Evolutionary conservation across 2,329 filamentous ascomycete genomes (phyloP), one percentile per base, ranked within the genome.

Genomic region (Metarhizium sp.): DNA sequence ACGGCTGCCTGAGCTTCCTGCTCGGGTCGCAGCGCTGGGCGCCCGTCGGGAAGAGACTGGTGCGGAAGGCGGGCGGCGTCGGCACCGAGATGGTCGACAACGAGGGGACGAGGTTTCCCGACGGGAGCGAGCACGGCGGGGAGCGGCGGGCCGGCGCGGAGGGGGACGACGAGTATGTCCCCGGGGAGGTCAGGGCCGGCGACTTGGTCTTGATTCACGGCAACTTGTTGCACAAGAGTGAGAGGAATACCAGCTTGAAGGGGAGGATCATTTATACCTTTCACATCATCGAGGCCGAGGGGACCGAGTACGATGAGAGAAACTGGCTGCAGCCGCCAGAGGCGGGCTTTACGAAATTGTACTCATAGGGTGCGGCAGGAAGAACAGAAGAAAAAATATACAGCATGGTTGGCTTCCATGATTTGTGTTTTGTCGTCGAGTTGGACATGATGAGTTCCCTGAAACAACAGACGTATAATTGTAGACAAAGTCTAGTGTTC

Each of bases 181-280:
- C 91, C 51, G 87, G 88, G 3, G 89, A 96, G 75, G 90, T 97
- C 54, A 92, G 92, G 74, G 91, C 92, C 0, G 94, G 94, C 0
- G 88, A 88, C 50, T 70, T 99, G 70, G 91, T 97, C 50, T 73
- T 99, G 59, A 97, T 99, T 61, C 92, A 99, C 74, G 94, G 94
- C 1, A 97, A 97, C 71, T 73, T 96, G 63, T 69, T 97, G 74
- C 94, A 99, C 73, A 95, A 95, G 82, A 96, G 92, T 68, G 91
- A 96, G 80, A 89, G 81, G 78, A 99, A 99, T 69, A 79, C 82
- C 55, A 95, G 92, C 68, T 73, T 79, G 60, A 92, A 90, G 76
- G 91, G 92, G 25, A 79, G 92, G 61, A 95, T 94, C 67, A 96
- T 96, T 54, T 99, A 97, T 72, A 97, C 94, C 0, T 99, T 97